These are phyloP conservation scores for Arthrobotrys megalospora DNA, from an alignment of 2,329 filamentous ascomycete species.

Conservation along the genomic window DNA sequence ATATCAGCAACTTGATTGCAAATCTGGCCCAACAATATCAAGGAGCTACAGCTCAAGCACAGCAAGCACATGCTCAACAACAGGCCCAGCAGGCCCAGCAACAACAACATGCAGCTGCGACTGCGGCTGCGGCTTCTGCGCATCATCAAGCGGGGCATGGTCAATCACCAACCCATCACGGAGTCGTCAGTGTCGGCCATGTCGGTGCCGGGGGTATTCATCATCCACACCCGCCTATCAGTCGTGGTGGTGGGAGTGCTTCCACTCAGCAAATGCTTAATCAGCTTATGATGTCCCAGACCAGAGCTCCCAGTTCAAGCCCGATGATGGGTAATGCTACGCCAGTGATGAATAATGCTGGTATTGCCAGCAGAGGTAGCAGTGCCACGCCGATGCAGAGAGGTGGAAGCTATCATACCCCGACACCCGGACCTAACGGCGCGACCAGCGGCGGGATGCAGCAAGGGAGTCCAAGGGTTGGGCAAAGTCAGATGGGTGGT, in stretches of 20 bases:
- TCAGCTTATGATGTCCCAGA: constrained; percentile 59
- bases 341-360: constrained; percentile 45
- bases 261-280: constrained; percentile 57
- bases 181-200: constrained; percentile 33
- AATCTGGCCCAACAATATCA: constrained; percentile 48
- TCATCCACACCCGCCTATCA: constrained; percentile 53
- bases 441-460: constrained; percentile 27
- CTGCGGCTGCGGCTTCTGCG: constrained; percentile 5
- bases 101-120: constrained; percentile 35
- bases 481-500: constrained; percentile 41
- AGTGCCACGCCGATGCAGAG: constrained; percentile 61
- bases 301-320: constrained; percentile 53
- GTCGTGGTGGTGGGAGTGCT: constrained; percentile 38
- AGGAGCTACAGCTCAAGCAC: constrained; percentile 15
- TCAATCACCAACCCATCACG: constrained; percentile 42
- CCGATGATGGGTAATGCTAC: constrained; percentile 61
- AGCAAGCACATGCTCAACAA: constrained; percentile 27
- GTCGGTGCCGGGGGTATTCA: constrained; percentile 57
- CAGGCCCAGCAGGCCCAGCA: constrained; percentile 38
- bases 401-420: constrained; percentile 55
- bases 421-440: constrained; percentile 42
- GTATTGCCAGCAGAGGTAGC: constrained; percentile 38
- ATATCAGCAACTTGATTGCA: constrained; percentile 51
- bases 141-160: constrained; percentile 51
- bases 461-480: constrained; percentile 46